phyloP scores from a whole-genome alignment of 495 filamentous ascomycete genomes.

The Eremomyces bilateralis region DNA sequence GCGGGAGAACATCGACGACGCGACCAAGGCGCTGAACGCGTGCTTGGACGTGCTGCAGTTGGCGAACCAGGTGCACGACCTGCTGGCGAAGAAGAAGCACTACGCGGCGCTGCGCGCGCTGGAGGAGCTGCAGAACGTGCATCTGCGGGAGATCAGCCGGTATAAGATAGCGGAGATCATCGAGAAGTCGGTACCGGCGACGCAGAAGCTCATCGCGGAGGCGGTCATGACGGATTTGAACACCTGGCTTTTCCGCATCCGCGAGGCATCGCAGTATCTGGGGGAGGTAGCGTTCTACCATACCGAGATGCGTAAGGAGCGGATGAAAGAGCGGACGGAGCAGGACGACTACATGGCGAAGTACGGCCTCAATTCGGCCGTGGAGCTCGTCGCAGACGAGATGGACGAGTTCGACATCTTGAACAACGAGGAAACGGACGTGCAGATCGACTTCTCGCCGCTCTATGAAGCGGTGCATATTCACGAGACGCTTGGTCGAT shows the following conservation, averaged over 20 bases:
- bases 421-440: conserved; percentile 56
- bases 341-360: conserved; percentile 44
- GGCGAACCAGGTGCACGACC: conserved; percentile 84
- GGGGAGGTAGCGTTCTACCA: conserved; percentile 96
- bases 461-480: conserved; percentile 94
- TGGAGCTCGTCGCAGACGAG: conserved; percentile 88
- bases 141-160: conserved; percentile 76
- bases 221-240: conserved; percentile 94
- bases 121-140: conserved; percentile 90
- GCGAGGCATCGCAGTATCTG: conserved; percentile 84
- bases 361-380: conserved; percentile 87
- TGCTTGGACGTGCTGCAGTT: conserved; percentile 80
- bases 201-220: conserved; percentile 80
- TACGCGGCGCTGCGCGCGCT: conserved; percentile 84
- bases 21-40: conserved; percentile 68
- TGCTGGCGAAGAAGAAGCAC: conserved; percentile 78
- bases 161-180: conserved; percentile 94
- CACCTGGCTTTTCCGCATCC: conserved; percentile 90
- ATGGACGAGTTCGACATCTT: conserved; percentile 85
- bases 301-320: conserved; percentile 63
- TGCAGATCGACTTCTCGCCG: conserved; percentile 84
- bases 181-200: conserved; percentile 79
- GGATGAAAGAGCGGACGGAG: conserved; percentile 63
- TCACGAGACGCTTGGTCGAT: conserved; percentile 82
- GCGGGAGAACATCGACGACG: conserved; percentile 90